Conservation (phyloP, 2,329 filamentous ascomycete species). For the Drechslera avenae region DNA sequence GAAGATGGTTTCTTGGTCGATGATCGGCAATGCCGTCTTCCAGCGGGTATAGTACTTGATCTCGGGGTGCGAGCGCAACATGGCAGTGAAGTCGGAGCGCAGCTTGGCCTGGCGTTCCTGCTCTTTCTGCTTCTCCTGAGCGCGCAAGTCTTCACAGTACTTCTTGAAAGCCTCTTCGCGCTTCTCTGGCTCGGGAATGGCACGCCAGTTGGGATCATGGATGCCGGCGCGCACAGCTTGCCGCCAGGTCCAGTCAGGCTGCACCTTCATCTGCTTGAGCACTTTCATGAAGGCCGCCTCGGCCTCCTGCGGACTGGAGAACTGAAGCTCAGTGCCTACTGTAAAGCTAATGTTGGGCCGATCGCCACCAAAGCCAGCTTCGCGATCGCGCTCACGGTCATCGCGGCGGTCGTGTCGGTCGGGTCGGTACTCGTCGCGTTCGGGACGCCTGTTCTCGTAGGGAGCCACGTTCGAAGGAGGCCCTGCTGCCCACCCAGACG, state of each 20-base stretch:
- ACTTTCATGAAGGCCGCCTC: slow-evolving; percentile 93
- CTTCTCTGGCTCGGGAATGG: slow-evolving; percentile 90
- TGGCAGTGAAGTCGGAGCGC: slow-evolving; percentile 89
- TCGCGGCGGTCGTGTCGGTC: slow-evolving; percentile 34
- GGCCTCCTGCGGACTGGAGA: slow-evolving; percentile 73
- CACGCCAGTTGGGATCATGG: slow-evolving; percentile 89
- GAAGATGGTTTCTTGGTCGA: slow-evolving; percentile 95
- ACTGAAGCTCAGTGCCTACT: slow-evolving; percentile 60
- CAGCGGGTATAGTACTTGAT: slow-evolving; percentile 97
- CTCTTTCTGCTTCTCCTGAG: slow-evolving; percentile 91
- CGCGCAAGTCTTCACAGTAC: slow-evolving; percentile 85
- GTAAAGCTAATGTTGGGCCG: slow-evolving; percentile 41
- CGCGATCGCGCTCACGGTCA: slow-evolving; percentile 52
- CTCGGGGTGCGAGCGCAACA: slow-evolving; percentile 95
- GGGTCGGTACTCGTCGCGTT: slow-evolving; percentile 37
- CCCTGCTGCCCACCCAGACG: slow-evolving; percentile 64
- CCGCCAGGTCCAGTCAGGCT: slow-evolving; percentile 92
- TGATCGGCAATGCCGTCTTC: slow-evolving; percentile 93
- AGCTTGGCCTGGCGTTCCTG: slow-evolving; percentile 92
- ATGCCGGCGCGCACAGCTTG: slow-evolving; percentile 84
- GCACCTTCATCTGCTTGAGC: slow-evolving; percentile 80
- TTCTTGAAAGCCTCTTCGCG: slow-evolving; percentile 92
- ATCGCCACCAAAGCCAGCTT: slow-evolving; percentile 51
- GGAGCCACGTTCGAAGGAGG: slow-evolving; percentile 50
- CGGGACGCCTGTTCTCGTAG: slow-evolving; percentile 46